A percentile compares a stretch with the other conserved stretches of the same genome.
Conservation (phyloP, 2,329 filamentous ascomycete species). For the Aspergillus hortae region DNA sequence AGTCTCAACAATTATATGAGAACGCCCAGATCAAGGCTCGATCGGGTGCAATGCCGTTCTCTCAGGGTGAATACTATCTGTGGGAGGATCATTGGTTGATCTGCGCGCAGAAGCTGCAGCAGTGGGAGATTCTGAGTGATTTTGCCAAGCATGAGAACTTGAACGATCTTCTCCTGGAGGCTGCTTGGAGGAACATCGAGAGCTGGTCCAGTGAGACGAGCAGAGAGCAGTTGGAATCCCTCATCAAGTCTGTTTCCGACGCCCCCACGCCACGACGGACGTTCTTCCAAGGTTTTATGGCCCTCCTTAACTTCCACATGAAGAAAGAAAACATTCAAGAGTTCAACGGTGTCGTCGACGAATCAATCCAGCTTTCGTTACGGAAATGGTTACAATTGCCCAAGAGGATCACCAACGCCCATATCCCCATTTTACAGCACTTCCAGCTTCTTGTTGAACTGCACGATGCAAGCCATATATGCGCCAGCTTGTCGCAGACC, state of each 20-base stretch:
- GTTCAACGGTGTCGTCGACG: conserved; percentile 87
- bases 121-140: conserved; percentile 97
- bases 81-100: conserved; percentile 99
- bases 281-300: conserved; percentile 99
- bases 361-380: conserved; percentile 95
- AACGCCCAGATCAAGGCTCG: conserved; percentile 94
- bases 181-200: conserved; percentile 92
- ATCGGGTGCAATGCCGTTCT: conserved; percentile 93
- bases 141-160: conserved; percentile 99
- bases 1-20: conserved; percentile 95
- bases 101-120: conserved; percentile 95
- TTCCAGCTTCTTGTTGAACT: conserved; percentile 98
- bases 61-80: conserved; percentile 94
- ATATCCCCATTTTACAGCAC: conserved; percentile 91
- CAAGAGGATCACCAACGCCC: conserved; percentile 85
- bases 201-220: conserved; percentile 87
- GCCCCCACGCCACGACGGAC: conserved; percentile 88
- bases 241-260: conserved; percentile 97
- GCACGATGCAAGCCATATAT: conserved; percentile 96
- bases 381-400: conserved; percentile 99
- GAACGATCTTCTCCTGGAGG: conserved; percentile 91
- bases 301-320: conserved; percentile 86
- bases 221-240: conserved; percentile 81
- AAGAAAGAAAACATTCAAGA: conserved; percentile 77
- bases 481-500: conserved; percentile 81